Conservation (phyloP, 2,329 filamentous ascomycete species). For the Paecilomyces formosus region DNA sequence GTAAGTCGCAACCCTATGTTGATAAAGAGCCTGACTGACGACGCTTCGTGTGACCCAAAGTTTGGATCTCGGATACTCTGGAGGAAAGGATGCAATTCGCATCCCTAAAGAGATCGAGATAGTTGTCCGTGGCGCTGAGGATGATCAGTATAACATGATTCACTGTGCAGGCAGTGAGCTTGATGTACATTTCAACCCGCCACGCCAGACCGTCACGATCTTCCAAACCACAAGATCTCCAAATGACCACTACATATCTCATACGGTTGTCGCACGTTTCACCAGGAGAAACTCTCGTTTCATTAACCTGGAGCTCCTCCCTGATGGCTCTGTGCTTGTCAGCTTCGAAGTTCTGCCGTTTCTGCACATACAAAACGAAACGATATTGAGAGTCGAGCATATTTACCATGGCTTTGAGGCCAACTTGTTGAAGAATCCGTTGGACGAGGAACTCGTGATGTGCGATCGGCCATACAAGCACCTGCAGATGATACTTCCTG, state of each 20-base stretch:
- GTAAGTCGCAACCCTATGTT: neutral
- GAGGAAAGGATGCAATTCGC: neutral
- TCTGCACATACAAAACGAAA: neutral
- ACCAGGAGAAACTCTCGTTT: neutral
- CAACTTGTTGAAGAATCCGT: neutral
- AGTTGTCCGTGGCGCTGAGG: neutral
- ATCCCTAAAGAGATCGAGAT: neutral
- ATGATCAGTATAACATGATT: neutral
- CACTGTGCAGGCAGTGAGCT: neutral
- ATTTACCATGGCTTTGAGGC: neutral
- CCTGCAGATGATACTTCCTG: neutral
- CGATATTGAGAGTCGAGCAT: neutral
- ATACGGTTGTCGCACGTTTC: neutral
- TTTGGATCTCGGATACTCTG: neutral
- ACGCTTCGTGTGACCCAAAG: neutral
- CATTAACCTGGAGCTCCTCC: neutral
- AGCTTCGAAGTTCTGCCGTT: neutral
- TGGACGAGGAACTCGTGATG: neutral
- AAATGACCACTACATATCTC: neutral
- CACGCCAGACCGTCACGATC: neutral
- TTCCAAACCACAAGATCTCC: neutral
- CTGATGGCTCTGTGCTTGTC: neutral
- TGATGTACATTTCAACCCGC: neutral
- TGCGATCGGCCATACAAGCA: neutral
- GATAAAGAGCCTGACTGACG: neutral